Evolutionary conservation across 2,329 filamentous ascomycete species (phyloP), one percentile per base, ranked within the genome.

Genomic region (Pseudogymnoascus sp.): DNA sequence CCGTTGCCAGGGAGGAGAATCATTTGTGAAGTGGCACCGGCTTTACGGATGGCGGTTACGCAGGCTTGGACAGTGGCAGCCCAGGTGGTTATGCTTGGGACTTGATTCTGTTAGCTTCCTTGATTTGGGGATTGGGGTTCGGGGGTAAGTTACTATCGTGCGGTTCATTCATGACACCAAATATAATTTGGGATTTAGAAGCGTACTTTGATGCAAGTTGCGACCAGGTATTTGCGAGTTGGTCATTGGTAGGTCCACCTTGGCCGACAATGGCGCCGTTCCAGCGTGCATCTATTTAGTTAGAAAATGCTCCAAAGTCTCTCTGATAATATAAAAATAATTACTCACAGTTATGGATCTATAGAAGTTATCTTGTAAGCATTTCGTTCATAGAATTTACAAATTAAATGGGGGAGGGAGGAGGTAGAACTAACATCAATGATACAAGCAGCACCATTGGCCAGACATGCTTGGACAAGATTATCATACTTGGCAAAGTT

Each of bases 131-230:
- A 9, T 31, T 31, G 28, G 28, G 28, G 7, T 31, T 31, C 28
- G 8, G 28, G 40, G 11, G 18, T 5, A 12, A 42, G 5, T 37
- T 66, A 65, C 60, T 42, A 31, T 85, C 82, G 71, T 88, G 84
- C 5, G 87, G 86, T 74, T 87, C 87, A 74, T 89, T 90, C 86
- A 89, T 89, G 49, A 89, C 71, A 12, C 85, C 86, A 67, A 89
- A 87, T 3, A 82, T 77, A 25, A 89, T 74, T 65, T 31, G 28
- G 28, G 28, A 31, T 31, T 31, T 31, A 31, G 28, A 31, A 31
- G 77, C 79, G 72, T 89, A 89, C 70, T 84, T 83, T 1, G 74
- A 76, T 1, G 87, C 86, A 3, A 86, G 72, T 64, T 82, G 77
- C 1, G 70, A 72, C 87, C 87, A 89, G 4, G 89, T 73, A 43